Base-by-base conservation (phyloP, 2,329 filamentous ascomycete species). In the Botrytis sinoallii region DNA sequence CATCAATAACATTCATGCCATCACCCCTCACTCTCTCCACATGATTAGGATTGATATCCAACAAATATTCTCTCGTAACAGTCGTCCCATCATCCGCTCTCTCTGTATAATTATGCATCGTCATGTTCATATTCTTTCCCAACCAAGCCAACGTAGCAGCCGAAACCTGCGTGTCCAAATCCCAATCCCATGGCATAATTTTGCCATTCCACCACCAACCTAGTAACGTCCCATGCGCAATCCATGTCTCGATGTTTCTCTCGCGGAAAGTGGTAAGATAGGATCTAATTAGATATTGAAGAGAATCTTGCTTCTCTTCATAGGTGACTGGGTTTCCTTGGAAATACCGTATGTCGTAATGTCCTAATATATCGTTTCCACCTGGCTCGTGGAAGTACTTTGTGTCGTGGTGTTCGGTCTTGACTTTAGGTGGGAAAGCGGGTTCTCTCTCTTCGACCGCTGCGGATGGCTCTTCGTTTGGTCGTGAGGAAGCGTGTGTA, bases 181-280 rank as follows among this genome's bases (percentile, higher is more conserved):
- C 93, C 84, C 90, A 92, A 82, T 96, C 93, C 93, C 93, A 95
- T 0, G 93, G 92, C 84, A 95, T 89, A 80, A 93, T 90, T 83
- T 89, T 83, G 60, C 85, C 87, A 81, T 94, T 95, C 93, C 93
- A 97, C 92, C 92, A 96, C 93, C 93, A 97, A 20, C 93, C 93
- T 35, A 97, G 84, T 68, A 96, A 84, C 7, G 93, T 94, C 67
- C 93, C 93, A 82, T 97, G 93, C 57, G 93, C 93, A 74, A 97
- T 89, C 93, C 93, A 96, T 0, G 93, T 95, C 83, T 95, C 92
- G 75, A 94, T 83, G 10, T 89, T 88, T 71, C 91, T 85, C 29
- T 87, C 84, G 63, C 85, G 84, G 81, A 93, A 91, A 73, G 88
- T 90, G 64, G 86, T 85, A 63, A 96, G 86, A 83, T 96, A 96